Evolutionary conservation across 192 early-diverging fungal species (phyloP).

Genomic region (Coemansia sp.): DNA sequence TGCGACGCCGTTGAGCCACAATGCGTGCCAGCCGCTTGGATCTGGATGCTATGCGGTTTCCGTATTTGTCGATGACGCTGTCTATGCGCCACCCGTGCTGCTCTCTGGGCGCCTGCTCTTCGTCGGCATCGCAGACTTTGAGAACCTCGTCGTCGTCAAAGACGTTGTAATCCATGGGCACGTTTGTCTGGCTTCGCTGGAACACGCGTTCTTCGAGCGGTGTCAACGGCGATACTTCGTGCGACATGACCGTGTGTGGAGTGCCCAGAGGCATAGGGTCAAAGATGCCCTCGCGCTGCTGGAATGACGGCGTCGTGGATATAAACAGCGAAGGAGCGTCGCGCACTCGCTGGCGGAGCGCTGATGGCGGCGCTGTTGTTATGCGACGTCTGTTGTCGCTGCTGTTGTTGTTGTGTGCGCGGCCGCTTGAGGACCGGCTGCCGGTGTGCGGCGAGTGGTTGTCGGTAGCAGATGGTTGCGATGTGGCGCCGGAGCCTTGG

Average conservation of each 20-base stretch:
- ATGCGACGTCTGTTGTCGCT: too few relatives aligned
- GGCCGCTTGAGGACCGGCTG: neutral
- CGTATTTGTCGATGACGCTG: conserved; percentile 41
- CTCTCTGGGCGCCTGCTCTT: neutral
- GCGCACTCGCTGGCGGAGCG: conserved; percentile 6
- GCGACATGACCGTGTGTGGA: conserved; percentile 19
- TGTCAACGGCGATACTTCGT: conserved; percentile 40
- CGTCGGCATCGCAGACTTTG: conserved; percentile 28
- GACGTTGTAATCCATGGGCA: conserved; percentile 19
- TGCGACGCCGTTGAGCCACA: conserved; percentile 20
- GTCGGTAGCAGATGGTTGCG: neutral
- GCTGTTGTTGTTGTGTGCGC: neutral
- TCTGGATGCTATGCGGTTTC: conserved; percentile 32
- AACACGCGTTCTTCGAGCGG: conserved; percentile 47
- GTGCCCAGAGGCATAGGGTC: conserved; percentile 20
- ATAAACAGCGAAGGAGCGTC: conserved; percentile 11
- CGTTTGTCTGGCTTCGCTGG: conserved; percentile 8
- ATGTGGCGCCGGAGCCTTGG: neutral
- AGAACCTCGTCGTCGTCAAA: conserved; percentile 40
- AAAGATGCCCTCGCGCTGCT: neutral
- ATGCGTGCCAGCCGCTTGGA: conserved; percentile 40
- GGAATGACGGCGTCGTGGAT: neutral
- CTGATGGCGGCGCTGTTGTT: conserved; percentile 5
- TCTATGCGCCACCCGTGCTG: conserved; percentile 42
- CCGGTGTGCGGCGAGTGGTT: neutral